Evolutionary conservation across 768 basidiomycete species (phyloP), one percentile per base, ranked within the genome.

Genomic region (Pleurotus tuber-regium): DNA sequence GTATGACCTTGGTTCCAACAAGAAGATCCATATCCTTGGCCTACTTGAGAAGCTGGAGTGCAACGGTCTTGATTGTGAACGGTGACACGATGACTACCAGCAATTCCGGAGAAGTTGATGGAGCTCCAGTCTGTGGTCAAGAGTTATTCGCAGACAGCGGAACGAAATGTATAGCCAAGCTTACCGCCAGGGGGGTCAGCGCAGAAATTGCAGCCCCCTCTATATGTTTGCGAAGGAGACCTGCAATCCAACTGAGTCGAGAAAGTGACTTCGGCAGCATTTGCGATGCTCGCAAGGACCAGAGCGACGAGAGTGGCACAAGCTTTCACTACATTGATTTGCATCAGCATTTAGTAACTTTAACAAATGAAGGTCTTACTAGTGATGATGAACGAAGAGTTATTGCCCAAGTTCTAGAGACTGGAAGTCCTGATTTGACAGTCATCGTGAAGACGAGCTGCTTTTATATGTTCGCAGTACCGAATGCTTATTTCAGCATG

Each of bases 1-100:
- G 54, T 55, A 23, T 8, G 21, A 21, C 54, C 54, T 40, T 55
- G 39, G 24, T 55, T 52, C 54, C 54, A 55, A 43, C 54, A 55
- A 7, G 54, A 50, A 26, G 30, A 26, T 10, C 50, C 50, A 18
- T 38, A 55, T 19, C 54, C 54, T 31, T 55, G 54, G n/a, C 50
- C 54, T 10, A 55, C 54, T 28, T 52, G 54, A n/a, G 54, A 55
- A 5, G 50, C 50, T 4, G 54, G 16, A 7, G 54, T 55, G 50
- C 54, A 55, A 24, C 35, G 18, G 26, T 55, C 35, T 50, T 55
- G 41, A 18, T 55, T 55, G 29, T 55, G 54, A 11, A 49, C 26
- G 1, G 50, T 42, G 39, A 54, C 53, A 4, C 48, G 29, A 19
- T 54, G 18, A 21, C 35, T 38, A 2, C 46, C 47, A 6, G n/a